These are phyloP conservation scores for Fusarium newnesense DNA, from an alignment of 2,329 filamentous ascomycete genomes.

Conservation along the genomic window DNA sequence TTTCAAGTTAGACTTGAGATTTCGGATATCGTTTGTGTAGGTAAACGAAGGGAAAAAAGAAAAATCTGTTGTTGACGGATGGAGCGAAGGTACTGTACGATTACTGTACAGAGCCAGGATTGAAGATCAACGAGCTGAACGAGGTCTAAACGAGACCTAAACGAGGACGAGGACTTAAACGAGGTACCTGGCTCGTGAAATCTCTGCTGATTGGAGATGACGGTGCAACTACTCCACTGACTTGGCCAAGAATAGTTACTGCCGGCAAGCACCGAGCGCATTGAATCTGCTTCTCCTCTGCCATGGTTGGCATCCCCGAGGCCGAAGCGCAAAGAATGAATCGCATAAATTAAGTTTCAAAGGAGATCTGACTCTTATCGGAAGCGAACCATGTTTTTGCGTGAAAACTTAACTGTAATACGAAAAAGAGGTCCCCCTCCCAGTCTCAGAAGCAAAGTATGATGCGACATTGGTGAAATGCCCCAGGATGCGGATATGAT, in stretches of 20 bases:
- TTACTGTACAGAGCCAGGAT: background rate
- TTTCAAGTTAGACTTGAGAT: accelerated
- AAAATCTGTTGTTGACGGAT: background rate
- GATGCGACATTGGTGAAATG: background rate
- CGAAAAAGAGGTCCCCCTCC: background rate
- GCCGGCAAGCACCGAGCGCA: background rate
- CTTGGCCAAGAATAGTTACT: background rate
- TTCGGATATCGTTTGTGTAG: background rate
- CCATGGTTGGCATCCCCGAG: background rate
- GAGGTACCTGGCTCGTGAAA: background rate
- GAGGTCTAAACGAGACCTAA: background rate
- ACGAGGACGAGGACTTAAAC: background rate
- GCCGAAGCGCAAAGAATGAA: background rate
- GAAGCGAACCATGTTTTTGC: background rate
- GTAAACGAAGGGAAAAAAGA: background rate
- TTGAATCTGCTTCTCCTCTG: background rate
- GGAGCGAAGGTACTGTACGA: background rate
- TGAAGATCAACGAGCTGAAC: background rate
- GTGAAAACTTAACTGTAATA: no score
- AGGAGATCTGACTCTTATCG: background rate
- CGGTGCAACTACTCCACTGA: background rate
- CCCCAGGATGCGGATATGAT: accelerated
- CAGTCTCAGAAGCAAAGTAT: background rate
- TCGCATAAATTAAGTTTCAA: background rate
- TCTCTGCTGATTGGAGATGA: background rate